These are phyloP conservation scores for Termitomyces sp. DNA, from an alignment of 768 basidiomycete species.

Conservation along the genomic window DNA sequence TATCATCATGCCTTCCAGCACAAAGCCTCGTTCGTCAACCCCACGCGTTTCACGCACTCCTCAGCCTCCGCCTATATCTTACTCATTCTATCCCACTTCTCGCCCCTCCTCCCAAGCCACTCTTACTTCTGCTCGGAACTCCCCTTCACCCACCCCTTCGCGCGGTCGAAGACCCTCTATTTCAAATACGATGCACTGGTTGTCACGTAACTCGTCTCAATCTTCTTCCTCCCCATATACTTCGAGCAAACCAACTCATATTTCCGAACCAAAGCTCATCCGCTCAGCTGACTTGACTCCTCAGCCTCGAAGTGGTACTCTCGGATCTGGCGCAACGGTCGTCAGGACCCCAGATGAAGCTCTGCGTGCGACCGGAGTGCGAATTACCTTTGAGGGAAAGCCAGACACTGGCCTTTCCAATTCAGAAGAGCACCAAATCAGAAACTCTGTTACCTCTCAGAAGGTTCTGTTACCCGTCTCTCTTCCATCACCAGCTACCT, in stretches of 20 bases:
- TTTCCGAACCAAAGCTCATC: conserved; percentile 40
- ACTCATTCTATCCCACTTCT: conserved; percentile 11
- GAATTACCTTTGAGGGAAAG: conserved; percentile 28
- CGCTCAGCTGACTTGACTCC: conserved; percentile 32
- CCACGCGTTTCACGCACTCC: conserved; percentile 21
- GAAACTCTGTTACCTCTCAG: conserved; percentile 10
- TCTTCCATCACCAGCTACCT: conserved; percentile 1
- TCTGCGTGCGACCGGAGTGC: conserved; percentile 42
- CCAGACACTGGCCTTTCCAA: conserved; percentile 7
- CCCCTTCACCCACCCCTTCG: conserved; percentile 20
- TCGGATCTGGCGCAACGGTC: conserved; percentile 70
- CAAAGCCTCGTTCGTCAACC: conserved; percentile 25
- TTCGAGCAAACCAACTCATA: conserved; percentile 30
- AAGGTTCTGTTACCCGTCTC: not conserved
- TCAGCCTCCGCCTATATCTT: conserved; percentile 21
- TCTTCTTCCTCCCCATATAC: conserved; percentile 24
- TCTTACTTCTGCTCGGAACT: conserved; percentile 16
- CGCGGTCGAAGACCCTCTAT: conserved; percentile 27
- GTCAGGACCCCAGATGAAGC: conserved; percentile 82
- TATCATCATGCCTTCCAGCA: conserved; percentile 17
- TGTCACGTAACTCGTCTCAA: conserved; percentile 32
- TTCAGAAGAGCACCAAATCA: conserved; percentile 2
- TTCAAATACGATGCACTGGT: conserved; percentile 47
- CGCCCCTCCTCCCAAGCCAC: conserved; percentile 18
- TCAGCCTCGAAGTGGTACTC: conserved; percentile 37